phyloP scores from a whole-genome alignment of 2,329 filamentous ascomycete species.

The Tolypocladium capitatum region DNA sequence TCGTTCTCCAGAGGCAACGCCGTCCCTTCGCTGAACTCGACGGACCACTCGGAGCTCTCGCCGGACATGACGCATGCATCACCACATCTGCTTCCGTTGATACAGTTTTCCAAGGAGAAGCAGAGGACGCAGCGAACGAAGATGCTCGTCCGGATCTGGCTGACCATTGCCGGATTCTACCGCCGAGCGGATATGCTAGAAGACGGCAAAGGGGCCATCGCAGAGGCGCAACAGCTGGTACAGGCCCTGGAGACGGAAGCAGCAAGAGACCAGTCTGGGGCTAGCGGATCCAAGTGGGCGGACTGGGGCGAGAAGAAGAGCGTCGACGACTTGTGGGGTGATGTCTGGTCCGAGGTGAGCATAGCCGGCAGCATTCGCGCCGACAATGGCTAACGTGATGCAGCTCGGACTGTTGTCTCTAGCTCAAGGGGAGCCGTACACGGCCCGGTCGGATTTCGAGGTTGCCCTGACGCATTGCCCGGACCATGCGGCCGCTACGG shows the following conservation, averaged over 20 bases:
- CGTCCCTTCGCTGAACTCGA: slow-evolving; percentile 28
- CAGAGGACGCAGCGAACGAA: slow-evolving; percentile 34
- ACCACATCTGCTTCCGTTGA: slow-evolving; percentile 33
- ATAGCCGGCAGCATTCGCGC: background rate
- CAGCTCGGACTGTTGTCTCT: slow-evolving; percentile 56
- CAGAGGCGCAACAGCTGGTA: slow-evolving; percentile 69
- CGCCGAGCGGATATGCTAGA: slow-evolving; percentile 66
- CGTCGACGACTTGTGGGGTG: slow-evolving; percentile 72
- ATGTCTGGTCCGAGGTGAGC: slow-evolving; percentile 69
- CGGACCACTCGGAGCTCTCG: slow-evolving; percentile 25
- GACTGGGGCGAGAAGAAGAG: slow-evolving; percentile 73
- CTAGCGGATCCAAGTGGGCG: slow-evolving; percentile 45
- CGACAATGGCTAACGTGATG: slow-evolving; percentile 12
- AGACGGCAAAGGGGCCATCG: slow-evolving; percentile 66
- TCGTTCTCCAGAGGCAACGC: slow-evolving; percentile 30
- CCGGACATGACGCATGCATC: slow-evolving; percentile 29
- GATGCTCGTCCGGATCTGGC: slow-evolving; percentile 68
- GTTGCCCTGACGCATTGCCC: slow-evolving; percentile 65
- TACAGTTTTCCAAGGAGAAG: slow-evolving; percentile 42
- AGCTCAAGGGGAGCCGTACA: slow-evolving; percentile 47
- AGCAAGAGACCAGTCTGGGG: slow-evolving; percentile 46
- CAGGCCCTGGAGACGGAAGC: slow-evolving; percentile 56
- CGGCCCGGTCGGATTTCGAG: slow-evolving; percentile 69
- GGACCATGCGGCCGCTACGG: slow-evolving; percentile 67
- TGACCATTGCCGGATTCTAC: slow-evolving; percentile 82